These are phyloP conservation scores for Pestalotiopsis sp. DNA, from an alignment of 2,329 filamentous ascomycete species.

Conservation along the genomic window DNA sequence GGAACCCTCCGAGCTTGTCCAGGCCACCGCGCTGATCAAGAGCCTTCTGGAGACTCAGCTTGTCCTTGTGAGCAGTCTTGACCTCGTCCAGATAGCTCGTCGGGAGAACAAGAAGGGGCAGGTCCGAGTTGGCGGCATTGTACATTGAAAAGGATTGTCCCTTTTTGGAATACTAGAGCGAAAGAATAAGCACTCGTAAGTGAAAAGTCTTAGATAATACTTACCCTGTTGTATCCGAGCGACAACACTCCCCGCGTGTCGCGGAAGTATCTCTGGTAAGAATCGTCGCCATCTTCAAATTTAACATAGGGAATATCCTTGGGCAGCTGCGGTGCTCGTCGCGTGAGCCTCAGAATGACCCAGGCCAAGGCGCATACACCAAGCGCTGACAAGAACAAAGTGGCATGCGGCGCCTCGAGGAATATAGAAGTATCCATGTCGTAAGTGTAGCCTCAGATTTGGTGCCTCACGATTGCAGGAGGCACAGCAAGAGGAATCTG, in stretches of 20 bases:
- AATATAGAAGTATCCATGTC: background rate
- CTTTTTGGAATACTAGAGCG: background rate
- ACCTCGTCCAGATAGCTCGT: background rate
- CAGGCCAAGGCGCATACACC: background rate
- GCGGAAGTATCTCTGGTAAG: background rate
- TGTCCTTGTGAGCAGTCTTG: background rate
- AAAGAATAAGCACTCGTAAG: background rate
- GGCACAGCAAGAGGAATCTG: background rate
- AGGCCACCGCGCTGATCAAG: background rate
- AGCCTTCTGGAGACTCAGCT: background rate
- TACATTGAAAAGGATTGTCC: background rate
- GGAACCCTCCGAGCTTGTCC: background rate
- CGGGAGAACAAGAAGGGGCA: background rate
- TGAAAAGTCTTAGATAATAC: background rate
- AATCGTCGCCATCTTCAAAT: background rate
- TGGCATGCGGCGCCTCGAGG: background rate
- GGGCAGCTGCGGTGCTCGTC: background rate
- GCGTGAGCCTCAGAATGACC: background rate
- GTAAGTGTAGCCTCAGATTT: background rate
- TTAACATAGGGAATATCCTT: background rate
- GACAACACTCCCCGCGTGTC: background rate
- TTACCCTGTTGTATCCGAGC: background rate
- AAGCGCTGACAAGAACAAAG: background rate
- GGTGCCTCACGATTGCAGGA: background rate
- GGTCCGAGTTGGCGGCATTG: background rate